These are phyloP conservation scores for Phalaenopsis hybrid DNA, from an alignment of 116 monocot genomes.

Conservation along the genomic window DNA sequence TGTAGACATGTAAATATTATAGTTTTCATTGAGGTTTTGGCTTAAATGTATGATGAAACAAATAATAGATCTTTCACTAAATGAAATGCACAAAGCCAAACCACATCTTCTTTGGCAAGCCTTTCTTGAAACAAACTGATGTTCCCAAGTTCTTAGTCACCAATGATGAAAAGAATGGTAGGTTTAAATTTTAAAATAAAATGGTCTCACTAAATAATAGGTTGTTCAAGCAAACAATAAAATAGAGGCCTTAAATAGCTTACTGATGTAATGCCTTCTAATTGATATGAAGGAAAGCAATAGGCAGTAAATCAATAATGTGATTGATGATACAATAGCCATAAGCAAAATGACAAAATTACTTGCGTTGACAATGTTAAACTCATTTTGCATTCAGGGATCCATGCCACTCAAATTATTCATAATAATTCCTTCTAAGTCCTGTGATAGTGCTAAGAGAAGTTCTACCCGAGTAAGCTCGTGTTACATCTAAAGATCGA, in stretches of 20 bases:
- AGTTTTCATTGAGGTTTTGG: neutral
- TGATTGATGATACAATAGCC: no score
- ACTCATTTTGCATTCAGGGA: no score
- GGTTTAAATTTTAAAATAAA: neutral
- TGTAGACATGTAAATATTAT: neutral
- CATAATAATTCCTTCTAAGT: no score
- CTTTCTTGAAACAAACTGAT: neutral
- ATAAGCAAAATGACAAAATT: no score
- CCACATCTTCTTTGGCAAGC: neutral
- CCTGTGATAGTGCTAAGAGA: no score
- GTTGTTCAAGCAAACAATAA: neutral
- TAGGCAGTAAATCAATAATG: no score
- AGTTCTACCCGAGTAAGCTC: neutral
- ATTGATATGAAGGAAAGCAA: no score
- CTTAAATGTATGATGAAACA: neutral
- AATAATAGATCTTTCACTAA: neutral
- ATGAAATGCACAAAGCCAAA: neutral
- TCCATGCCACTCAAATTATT: no score
- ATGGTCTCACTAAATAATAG: neutral
- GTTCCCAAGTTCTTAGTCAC: neutral
- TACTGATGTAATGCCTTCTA: neutral
- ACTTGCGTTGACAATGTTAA: no score
- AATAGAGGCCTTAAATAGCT: neutral
- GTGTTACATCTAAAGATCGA: neutral
- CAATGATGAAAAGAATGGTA: neutral